A percentile compares a stretch with the other conserved stretches of the same genome.
Conservation (phyloP, 1,139 yeast species). For the Scheffersomyces insectosa region DNA sequence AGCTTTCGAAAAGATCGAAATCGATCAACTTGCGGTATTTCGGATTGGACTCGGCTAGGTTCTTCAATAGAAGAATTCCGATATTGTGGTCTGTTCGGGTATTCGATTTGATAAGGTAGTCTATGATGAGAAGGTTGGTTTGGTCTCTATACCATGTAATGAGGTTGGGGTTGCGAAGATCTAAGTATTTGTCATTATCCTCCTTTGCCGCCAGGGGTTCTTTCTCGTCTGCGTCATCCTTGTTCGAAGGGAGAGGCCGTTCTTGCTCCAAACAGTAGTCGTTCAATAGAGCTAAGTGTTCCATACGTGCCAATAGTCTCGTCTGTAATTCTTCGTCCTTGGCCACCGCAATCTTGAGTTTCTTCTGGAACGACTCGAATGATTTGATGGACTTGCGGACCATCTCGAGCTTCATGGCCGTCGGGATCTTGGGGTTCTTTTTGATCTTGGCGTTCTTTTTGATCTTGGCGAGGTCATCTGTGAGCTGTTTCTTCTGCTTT, state of each 20-base stretch:
- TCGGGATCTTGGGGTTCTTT: conserved; percentile 25
- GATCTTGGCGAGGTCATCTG: conserved; percentile 39
- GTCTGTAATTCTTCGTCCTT: conserved; percentile 53
- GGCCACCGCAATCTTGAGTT: conserved; percentile 37
- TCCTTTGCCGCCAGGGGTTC: conserved; percentile 6
- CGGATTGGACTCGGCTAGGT: conserved; percentile 31
- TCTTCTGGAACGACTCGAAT: conserved; percentile 50
- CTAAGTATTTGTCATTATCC: conserved; percentile 23
- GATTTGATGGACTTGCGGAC: conserved; percentile 40
- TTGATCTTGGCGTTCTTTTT: conserved; percentile 31
- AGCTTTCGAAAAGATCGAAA: conserved; percentile 53
- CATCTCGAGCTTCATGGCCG: conserved; percentile 28
- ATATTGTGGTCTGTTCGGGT: conserved; percentile 31
- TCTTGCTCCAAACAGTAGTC: conserved; percentile 15
- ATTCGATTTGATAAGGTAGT: conserved; percentile 55
- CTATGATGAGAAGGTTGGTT: conserved; percentile 57
- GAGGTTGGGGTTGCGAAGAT: conserved; percentile 42
- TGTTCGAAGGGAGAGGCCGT: conserved; percentile 2
- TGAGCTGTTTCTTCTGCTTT: conserved; percentile 45
- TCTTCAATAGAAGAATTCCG: conserved; percentile 45
- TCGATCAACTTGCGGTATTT: conserved; percentile 52
- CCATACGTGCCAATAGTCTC: conserved; percentile 48
- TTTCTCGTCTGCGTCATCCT: conserved; percentile 10
- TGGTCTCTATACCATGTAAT: conserved; percentile 63
- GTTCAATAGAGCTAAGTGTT: conserved; percentile 37